Percentiles rank a stretch among this genome's conserved stretches.
Conservation (phyloP, 768 basidiomycete species). For the Suillus clintonianus region DNA sequence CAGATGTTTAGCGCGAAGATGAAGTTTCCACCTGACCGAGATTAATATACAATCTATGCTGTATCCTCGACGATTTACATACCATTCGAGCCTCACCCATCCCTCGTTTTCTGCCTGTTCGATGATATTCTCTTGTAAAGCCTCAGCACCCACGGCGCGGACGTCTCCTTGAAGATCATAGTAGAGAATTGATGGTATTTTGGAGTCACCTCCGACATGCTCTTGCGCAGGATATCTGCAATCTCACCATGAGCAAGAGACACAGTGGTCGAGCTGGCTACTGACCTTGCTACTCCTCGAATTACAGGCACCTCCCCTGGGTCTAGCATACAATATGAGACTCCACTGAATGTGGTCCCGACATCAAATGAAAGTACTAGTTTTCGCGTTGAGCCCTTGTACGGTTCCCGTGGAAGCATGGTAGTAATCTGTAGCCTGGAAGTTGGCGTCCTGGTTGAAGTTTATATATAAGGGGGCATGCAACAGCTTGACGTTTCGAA, state of each 20-base stretch:
- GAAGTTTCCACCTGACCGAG: too few species aligned
- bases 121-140: constrained; percentile 34
- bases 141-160: constrained; percentile 47
- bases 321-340: constrained; percentile 38
- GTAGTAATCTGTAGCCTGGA: neutral
- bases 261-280: neutral
- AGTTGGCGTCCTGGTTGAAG: neutral
- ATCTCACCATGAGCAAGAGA: neutral
- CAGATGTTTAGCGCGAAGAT: too few species aligned
- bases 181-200: too few species aligned
- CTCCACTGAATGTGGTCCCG: constrained; percentile 45
- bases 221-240: too few species aligned
- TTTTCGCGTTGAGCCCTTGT: constrained; percentile 40
- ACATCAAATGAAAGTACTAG: constrained; percentile 46
- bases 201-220: too few species aligned
- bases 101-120: constrained; percentile 40
- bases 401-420: constrained; percentile 34
- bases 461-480: neutral
- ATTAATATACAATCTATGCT: neutral
- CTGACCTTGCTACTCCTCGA: constrained; percentile 27
- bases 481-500: neutral
- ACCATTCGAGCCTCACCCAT: constrained; percentile 44
- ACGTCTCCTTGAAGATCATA: constrained; percentile 44
- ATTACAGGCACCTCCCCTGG: constrained; percentile 36
- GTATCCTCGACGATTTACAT: neutral